These are phyloP conservation scores for Tagetes patula DNA, from an alignment of 129 eudicot species.

Conservation along the genomic window DNA sequence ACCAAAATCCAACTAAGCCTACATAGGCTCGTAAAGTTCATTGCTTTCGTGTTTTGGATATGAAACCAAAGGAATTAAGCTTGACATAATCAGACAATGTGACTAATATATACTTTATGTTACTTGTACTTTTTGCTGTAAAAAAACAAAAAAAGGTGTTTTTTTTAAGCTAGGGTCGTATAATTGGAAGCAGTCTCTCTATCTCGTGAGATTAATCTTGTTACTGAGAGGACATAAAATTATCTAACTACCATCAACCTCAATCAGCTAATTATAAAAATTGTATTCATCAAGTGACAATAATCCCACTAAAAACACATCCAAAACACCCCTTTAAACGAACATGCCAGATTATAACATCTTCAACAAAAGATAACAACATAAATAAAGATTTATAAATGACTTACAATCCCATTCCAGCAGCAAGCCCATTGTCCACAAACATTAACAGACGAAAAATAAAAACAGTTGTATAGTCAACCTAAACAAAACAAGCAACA, in stretches of 20 bases:
- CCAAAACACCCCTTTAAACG: neutral
- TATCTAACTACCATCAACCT: neutral
- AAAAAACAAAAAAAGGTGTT: no score
- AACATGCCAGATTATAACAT: neutral
- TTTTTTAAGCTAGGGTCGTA: no score
- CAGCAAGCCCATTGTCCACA: constrained; percentile 92
- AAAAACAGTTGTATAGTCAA: constrained; percentile 84
- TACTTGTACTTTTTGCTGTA: no score
- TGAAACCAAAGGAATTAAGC: neutral
- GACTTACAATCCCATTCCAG: constrained; percentile 99
- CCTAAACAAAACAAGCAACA: constrained; percentile 43
- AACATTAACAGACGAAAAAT: constrained; percentile 93
- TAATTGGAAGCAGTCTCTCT: no score
- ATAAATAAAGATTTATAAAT: neutral
- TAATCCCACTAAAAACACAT: neutral
- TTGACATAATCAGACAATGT: neutral
- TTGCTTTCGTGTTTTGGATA: constrained; percentile 10
- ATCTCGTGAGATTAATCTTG: no score
- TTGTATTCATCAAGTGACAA: neutral
- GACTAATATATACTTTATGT: no score
- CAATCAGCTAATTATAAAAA: neutral
- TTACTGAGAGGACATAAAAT: neutral
- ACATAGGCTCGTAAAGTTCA: constrained; percentile 6
- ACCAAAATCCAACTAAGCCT: neutral
- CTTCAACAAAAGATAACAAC: neutral